A percentile compares a stretch with the other conserved stretches of the same genome.
phyloP scores from a whole-genome alignment of 2,329 filamentous ascomycete genomes.

The Venturiaceae sp. region DNA sequence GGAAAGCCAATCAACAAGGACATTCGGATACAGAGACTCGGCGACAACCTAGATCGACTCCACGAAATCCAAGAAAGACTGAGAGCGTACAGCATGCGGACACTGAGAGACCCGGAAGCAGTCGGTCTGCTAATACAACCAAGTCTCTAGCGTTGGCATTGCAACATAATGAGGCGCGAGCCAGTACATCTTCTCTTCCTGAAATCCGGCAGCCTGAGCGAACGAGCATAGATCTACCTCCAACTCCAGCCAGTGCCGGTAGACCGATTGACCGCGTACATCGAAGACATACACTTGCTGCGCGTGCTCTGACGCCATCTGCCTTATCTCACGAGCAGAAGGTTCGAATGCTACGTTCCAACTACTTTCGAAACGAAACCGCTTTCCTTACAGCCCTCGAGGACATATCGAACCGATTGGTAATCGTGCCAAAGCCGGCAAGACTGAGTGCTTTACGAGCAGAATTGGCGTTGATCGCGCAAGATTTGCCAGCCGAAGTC shows the following conservation, averaged over 20 bases:
- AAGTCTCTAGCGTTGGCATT: constrained; percentile 10
- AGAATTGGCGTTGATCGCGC: constrained; percentile 69
- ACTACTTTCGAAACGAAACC: constrained; percentile 75
- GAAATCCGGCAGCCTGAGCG: constrained; percentile 45
- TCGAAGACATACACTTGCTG: constrained; percentile 46
- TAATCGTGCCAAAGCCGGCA: constrained; percentile 72
- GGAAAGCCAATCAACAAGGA: constrained; percentile 23
- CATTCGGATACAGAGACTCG: constrained; percentile 11
- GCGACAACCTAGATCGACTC: background rate
- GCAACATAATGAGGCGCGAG: constrained; percentile 31
- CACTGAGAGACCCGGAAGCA: constrained; percentile 8
- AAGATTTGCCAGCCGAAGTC: constrained; percentile 73
- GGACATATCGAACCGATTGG: constrained; percentile 75
- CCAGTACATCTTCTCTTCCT: constrained; percentile 61
- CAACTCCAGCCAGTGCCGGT: constrained; percentile 30
- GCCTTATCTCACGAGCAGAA: constrained; percentile 58
- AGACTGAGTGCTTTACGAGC: constrained; percentile 72
- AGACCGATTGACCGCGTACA: constrained; percentile 22
- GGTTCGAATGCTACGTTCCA: constrained; percentile 62
- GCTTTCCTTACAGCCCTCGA: constrained; percentile 73
- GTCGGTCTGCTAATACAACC: constrained; percentile 11
- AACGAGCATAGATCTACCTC: constrained; percentile 25
- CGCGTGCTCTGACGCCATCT: constrained; percentile 47
- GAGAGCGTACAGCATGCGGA: background rate
- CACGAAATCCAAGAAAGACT: background rate